Conservation (phyloP, 2,329 filamentous ascomycete genomes). For the Macrophomina pseudophaseolina region DNA sequence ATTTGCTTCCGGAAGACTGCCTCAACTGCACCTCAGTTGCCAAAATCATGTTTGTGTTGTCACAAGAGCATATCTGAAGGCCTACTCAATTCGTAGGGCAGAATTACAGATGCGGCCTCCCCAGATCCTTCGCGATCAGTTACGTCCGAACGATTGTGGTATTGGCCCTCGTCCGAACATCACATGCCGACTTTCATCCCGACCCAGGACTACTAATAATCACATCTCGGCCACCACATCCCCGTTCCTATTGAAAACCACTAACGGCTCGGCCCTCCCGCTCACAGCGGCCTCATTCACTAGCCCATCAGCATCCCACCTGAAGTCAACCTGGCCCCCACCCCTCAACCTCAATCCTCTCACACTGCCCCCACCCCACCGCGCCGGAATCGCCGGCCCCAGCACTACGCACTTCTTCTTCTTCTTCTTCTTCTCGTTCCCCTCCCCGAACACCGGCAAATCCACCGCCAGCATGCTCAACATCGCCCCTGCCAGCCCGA, state of each 20-base stretch:
- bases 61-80: too few species aligned
- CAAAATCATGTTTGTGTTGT: too few species aligned
- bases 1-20: too few species aligned
- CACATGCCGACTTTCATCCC: too few species aligned
- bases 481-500: constrained; percentile 57
- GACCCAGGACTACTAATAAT: background rate
- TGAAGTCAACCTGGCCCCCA: constrained; percentile 51
- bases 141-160: too few species aligned
- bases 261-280: constrained; percentile 27
- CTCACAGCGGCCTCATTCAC: constrained; percentile 35
- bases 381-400: constrained; percentile 54
- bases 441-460: constrained; percentile 32
- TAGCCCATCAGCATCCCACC: constrained; percentile 48
- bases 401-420: constrained; percentile 31
- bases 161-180: too few species aligned
- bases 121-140: too few species aligned
- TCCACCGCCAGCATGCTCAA: constrained; percentile 61
- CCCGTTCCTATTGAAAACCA: constrained; percentile 27
- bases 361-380: constrained; percentile 54
- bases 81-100: too few species aligned
- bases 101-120: too few species aligned
- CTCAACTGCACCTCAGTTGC: too few species aligned
- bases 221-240: constrained; percentile 2
- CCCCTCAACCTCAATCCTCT: constrained; percentile 53
- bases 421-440: background rate